phyloP scores from a whole-genome alignment of 495 filamentous ascomycete species.

The Geopyxis carbonaria region DNA sequence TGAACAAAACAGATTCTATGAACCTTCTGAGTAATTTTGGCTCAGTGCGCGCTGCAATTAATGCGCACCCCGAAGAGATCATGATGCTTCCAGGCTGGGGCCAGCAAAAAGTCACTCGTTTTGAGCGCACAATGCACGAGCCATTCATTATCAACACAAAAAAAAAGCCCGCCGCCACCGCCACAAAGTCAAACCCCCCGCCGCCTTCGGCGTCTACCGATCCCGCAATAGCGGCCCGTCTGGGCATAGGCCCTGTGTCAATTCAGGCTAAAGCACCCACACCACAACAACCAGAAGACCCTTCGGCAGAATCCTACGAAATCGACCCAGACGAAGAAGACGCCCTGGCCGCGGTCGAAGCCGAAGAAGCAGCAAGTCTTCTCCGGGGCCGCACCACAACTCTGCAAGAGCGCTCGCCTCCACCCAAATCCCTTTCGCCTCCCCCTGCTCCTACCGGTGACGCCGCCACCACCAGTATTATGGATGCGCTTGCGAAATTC shows the following conservation, averaged over 20 bases:
- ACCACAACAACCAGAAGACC: no score
- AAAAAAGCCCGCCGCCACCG: constrained; percentile 18
- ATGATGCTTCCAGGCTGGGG: constrained; percentile 76
- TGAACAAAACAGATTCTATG: constrained; percentile 90
- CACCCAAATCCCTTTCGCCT: no score
- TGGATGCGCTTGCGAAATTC: constrained; percentile 41
- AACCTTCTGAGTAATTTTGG: constrained; percentile 78
- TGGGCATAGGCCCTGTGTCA: constrained; percentile 26
- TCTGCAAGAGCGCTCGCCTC: no score
- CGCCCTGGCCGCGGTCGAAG: constrained; percentile 30
- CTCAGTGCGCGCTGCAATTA: constrained; percentile 66
- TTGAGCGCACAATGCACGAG: constrained; percentile 65
- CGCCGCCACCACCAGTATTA: constrained; percentile 35
- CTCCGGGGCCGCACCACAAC: no score
- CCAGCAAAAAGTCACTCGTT: constrained; percentile 77
- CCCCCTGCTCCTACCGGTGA: no score
- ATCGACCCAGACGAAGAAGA: constrained; percentile 30
- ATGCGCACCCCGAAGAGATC: constrained; percentile 72
- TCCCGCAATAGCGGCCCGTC: constrained; percentile 28
- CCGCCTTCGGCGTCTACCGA: constrained; percentile 13
- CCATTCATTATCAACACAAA: constrained; percentile 50
- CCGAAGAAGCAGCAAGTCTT: constrained; percentile 2
- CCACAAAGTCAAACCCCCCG: constrained; percentile 9
- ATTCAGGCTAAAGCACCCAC: no score
- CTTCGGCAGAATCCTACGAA: constrained; percentile 7